These are phyloP conservation scores for Xylaria digitata DNA, from an alignment of 2,329 filamentous ascomycete species.

Conservation along the genomic window DNA sequence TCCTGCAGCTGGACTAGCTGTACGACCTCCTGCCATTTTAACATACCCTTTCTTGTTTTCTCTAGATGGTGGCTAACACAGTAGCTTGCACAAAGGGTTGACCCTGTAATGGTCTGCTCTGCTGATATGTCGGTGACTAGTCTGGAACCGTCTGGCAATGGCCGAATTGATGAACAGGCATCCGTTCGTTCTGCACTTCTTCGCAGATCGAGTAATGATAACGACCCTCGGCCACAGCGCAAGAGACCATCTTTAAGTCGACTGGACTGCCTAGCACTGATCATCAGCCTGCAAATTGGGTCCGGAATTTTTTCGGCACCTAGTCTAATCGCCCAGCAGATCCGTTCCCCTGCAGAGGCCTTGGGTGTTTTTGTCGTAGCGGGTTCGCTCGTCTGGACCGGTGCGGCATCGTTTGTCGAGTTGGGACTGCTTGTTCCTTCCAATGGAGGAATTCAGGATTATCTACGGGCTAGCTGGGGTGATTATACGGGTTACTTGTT, in stretches of 20 bases:
- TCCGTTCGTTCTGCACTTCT: slow-evolving; percentile 35
- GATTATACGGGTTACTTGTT: slow-evolving; percentile 57
- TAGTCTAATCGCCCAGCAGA: slow-evolving; percentile 56
- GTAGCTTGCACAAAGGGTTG: slow-evolving; percentile 16
- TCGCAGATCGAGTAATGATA: slow-evolving; percentile 18
- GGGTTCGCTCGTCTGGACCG: slow-evolving; percentile 60
- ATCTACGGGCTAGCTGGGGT: slow-evolving; percentile 53
- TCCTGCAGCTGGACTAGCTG: background rate
- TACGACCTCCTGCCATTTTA: slow-evolving; percentile 11
- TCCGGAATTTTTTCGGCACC: slow-evolving; percentile 61
- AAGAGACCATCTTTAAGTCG: slow-evolving; percentile 38
- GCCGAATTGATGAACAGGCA: slow-evolving; percentile 29
- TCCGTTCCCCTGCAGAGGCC: slow-evolving; percentile 56
- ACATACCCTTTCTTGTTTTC: background rate
- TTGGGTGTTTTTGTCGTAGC: slow-evolving; percentile 57
- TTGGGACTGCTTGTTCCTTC: slow-evolving; percentile 57
- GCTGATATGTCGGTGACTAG: slow-evolving; percentile 37
- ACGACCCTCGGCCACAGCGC: slow-evolving; percentile 20
- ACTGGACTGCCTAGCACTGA: slow-evolving; percentile 54
- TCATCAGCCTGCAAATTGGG: slow-evolving; percentile 61
- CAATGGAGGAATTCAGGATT: slow-evolving; percentile 59
- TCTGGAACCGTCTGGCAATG: slow-evolving; percentile 30
- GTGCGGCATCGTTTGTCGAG: slow-evolving; percentile 60
- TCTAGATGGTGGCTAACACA: background rate
- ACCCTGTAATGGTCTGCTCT: slow-evolving; percentile 39